Percentiles rank a stretch among this genome's conserved stretches.
These are phyloP conservation scores for Delphinella strobiligena DNA, from an alignment of 2,329 filamentous ascomycete species.

Conservation along the genomic window DNA sequence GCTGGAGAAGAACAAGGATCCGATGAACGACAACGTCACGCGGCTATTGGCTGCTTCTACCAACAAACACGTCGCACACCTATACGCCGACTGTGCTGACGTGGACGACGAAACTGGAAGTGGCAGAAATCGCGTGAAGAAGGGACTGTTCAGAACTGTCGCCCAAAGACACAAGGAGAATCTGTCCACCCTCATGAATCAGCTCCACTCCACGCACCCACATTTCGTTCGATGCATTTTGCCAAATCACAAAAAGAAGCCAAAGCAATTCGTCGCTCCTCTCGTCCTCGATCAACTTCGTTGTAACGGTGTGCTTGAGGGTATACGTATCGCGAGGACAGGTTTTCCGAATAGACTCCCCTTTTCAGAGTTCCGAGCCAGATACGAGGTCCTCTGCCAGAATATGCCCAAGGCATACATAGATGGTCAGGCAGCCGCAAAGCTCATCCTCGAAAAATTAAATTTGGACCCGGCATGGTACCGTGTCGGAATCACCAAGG, in stretches of 20 bases:
- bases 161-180: constrained; percentile 97
- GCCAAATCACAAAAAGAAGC: constrained; percentile 93
- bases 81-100: constrained; percentile 84
- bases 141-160: constrained; percentile 90
- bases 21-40: constrained; percentile 92
- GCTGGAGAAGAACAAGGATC: constrained; percentile 99
- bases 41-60: constrained; percentile 71
- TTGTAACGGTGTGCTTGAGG: constrained; percentile 98
- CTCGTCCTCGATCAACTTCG: constrained; percentile 96
- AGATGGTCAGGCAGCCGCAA: constrained; percentile 76
- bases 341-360: constrained; percentile 89
- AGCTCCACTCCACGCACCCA: constrained; percentile 90
- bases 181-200: constrained; percentile 87
- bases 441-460: constrained; percentile 80
- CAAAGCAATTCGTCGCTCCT: constrained; percentile 81
- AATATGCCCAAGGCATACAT: constrained; percentile 83
- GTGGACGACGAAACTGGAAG: constrained; percentile 59
- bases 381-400: constrained; percentile 87
- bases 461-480: constrained; percentile 76
- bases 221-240: constrained; percentile 97
- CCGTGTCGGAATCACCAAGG: constrained; percentile 88
- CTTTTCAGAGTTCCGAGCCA: constrained; percentile 87
- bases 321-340: constrained; percentile 90
- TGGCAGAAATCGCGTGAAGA: constrained; percentile 75
- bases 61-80: constrained; percentile 67